These are phyloP conservation scores for Mycosphaerella arachidis DNA, from an alignment of 2,329 filamentous ascomycete genomes.

Conservation along the genomic window DNA sequence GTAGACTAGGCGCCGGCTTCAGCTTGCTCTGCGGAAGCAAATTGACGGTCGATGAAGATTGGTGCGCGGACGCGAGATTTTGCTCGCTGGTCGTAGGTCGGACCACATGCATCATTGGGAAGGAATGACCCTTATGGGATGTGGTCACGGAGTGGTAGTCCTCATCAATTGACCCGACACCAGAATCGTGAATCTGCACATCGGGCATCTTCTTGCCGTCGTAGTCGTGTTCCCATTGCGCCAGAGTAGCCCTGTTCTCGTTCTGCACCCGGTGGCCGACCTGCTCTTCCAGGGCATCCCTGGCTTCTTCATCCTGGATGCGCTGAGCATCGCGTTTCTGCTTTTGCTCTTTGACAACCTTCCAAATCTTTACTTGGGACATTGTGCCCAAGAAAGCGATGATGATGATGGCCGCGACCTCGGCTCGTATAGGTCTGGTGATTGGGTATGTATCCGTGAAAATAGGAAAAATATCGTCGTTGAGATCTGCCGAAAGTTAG, in stretches of 20 bases:
- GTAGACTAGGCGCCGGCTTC: background rate
- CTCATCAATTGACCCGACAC: slow-evolving; percentile 39
- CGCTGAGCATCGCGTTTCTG: slow-evolving; percentile 44
- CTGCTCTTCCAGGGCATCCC: slow-evolving; percentile 62
- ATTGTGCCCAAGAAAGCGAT: slow-evolving; percentile 70
- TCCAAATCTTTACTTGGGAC: slow-evolving; percentile 84
- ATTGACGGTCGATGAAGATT: slow-evolving; percentile 3
- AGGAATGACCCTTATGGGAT: slow-evolving; percentile 10
- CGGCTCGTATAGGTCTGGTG: slow-evolving; percentile 79
- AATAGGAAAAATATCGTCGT: slow-evolving; percentile 73
- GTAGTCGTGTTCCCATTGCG: slow-evolving; percentile 73
- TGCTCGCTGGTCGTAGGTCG: background rate
- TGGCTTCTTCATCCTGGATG: slow-evolving; percentile 52
- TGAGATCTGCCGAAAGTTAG: slow-evolving; percentile 52
- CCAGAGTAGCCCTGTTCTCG: slow-evolving; percentile 57
- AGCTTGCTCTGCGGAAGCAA: background rate
- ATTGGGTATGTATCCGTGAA: slow-evolving; percentile 74
- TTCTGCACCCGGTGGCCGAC: slow-evolving; percentile 63
- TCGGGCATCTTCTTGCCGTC: slow-evolving; percentile 43
- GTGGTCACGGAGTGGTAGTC: slow-evolving; percentile 6
- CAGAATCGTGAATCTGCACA: slow-evolving; percentile 47
- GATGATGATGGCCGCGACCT: slow-evolving; percentile 72
- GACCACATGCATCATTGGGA: slow-evolving; percentile 8
- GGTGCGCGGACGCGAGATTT: background rate
- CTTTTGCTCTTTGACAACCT: slow-evolving; percentile 59